phyloP scores from a whole-genome alignment of 164 flowering plant species.

The Cinnamomum micranthum region DNA sequence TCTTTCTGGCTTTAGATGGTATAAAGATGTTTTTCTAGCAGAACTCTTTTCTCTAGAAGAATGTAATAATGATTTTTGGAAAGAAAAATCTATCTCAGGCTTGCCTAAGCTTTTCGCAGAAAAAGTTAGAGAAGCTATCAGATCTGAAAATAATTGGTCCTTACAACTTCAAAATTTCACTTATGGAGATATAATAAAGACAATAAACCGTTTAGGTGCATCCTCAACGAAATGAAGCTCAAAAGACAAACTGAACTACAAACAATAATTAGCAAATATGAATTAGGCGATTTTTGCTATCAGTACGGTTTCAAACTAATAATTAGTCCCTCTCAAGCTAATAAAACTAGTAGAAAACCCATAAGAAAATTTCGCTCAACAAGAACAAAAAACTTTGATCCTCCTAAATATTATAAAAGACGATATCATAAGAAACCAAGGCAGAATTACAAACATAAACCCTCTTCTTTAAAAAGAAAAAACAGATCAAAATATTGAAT shows the following conservation, averaged over 20 bases:
- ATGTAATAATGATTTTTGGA: neutral
- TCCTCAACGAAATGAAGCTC: neutral
- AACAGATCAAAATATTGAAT: too few relatives aligned
- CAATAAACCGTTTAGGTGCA: neutral
- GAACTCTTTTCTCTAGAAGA: neutral
- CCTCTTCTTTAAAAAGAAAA: too few relatives aligned
- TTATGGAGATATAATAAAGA: neutral
- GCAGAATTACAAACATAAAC: too few relatives aligned
- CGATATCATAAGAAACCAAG: too few relatives aligned
- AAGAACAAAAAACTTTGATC: too few relatives aligned
- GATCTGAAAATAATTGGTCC: neutral
- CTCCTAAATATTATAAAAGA: too few relatives aligned
- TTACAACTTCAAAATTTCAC: neutral
- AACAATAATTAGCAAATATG: neutral
- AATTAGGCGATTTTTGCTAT: neutral
- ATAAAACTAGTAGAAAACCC: too few relatives aligned
- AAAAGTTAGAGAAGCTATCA: neutral
- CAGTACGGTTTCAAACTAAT: neutral
- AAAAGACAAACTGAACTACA: neutral
- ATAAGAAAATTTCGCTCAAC: too few relatives aligned
- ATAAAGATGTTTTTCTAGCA: neutral
- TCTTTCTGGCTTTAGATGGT: neutral
- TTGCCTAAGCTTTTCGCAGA: neutral
- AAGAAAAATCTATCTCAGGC: neutral
- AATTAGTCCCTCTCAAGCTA: neutral